A percentile compares a stretch with the other conserved stretches of the same genome.
Conservation (phyloP, 2,329 filamentous ascomycete species). For the Aspergillus felis region DNA sequence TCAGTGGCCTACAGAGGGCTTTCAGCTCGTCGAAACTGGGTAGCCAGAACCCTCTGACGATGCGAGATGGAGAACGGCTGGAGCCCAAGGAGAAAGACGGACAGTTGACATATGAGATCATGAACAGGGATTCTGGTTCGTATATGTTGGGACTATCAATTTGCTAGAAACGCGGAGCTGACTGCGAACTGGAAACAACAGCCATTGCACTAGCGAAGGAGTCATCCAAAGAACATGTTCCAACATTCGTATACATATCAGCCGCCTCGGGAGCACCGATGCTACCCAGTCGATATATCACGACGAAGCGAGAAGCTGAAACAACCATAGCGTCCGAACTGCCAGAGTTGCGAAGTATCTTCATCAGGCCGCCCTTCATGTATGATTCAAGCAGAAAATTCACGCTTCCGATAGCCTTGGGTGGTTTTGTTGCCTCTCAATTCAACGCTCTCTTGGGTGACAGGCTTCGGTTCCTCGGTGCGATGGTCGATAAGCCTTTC, state of each 20-base stretch:
- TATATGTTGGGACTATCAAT: conserved; percentile 4
- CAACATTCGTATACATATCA: conserved; percentile 81
- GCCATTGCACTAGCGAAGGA: conserved; percentile 80
- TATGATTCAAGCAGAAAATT: conserved; percentile 79
- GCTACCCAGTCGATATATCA: conserved; percentile 79
- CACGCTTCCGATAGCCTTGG: conserved; percentile 78
- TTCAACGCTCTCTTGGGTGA: conserved; percentile 77
- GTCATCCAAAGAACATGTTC: conserved; percentile 60
- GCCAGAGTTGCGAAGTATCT: conserved; percentile 71
- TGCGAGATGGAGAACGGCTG: conserved; percentile 57
- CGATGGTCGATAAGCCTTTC: conserved; percentile 78
- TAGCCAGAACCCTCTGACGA: conserved; percentile 68
- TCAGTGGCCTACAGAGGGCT: conserved; percentile 71
- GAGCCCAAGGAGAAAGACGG: conserved; percentile 63
- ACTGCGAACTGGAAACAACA: conserved; percentile 32
- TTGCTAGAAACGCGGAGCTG: background rate
- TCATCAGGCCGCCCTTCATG: conserved; percentile 81
- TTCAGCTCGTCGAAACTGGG: conserved; percentile 63
- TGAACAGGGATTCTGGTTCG: conserved; percentile 79
- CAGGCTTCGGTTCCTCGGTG: conserved; percentile 73
- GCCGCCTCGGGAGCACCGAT: conserved; percentile 82
- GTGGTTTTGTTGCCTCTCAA: conserved; percentile 68
- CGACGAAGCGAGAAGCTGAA: conserved; percentile 89
- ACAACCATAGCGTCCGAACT: conserved; percentile 68
- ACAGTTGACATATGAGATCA: conserved; percentile 90